Base-by-base conservation (phyloP, 805 yeast species). In the Pichia manshurica region DNA sequence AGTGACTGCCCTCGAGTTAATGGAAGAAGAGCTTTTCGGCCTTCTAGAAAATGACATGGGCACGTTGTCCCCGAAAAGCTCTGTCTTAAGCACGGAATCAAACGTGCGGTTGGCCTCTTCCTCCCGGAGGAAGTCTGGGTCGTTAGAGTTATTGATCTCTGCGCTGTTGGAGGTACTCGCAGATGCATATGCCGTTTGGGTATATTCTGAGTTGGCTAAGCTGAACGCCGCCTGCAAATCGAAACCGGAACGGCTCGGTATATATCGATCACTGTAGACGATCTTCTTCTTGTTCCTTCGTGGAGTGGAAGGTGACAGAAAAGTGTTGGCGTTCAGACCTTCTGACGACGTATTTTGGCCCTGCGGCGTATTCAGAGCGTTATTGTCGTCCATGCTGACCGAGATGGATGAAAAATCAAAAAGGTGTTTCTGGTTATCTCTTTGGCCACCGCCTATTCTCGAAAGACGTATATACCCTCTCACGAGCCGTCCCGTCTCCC, bases 101-200 rank as follows among this genome's bases (percentile, higher is more conserved):
- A 90, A 93, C 0, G 96, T 87, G 53, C 84, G 71, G 61, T 87
- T 87, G 4, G 96, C 96, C 59, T 87, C 95, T 55, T 82, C 84
- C 59, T 82, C 87, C 53, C 80, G 73, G 53, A 82, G 75, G 34
- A 72, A 69, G 52, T 86, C 93, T 20, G 84, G 68, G 56, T 85
- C 95, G 54, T 74, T 75, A 44, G 20, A 22, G 16, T 29, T 31
- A 9, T 36, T 39, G 40, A 20, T 45, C 10, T 25, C 19, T 3
- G 25, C 16, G 15, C 23, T 38, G 19, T 31, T 33, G 17, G 38
- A 29, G 15, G 20, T 12, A 16, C n/a, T 38, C 3, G 23, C 25
- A 16, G 33, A 31, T 38, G 47, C 21, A 16, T 36, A 34, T 15
- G 16, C 20, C 10, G 31, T 19, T 76, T 81, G 31, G 58, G 58